A percentile compares a stretch with the other conserved stretches of the same genome.
Evolutionary conservation across 2,329 filamentous ascomycete genomes (phyloP).

Genomic region (Nigrospora oryzae): DNA sequence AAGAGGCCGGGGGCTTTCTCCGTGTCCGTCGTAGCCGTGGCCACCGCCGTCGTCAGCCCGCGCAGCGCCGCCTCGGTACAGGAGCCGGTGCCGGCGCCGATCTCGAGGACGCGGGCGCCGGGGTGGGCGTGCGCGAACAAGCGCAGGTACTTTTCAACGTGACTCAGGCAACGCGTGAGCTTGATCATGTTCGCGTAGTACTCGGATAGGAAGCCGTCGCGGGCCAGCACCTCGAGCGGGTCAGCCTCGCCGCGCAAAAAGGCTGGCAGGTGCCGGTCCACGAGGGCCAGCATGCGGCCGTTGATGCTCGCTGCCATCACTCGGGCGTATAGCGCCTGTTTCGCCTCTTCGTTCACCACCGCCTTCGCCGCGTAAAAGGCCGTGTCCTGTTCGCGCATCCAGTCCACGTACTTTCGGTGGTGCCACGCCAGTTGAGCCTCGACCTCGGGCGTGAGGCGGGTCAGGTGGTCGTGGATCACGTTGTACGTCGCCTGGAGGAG

Average conservation of each 20-base stretch:
- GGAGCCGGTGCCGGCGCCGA: slow-evolving; percentile 4
- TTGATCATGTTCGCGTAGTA: slow-evolving; percentile 22
- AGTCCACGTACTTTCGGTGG: slow-evolving; percentile 1
- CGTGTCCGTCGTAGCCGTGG: background rate
- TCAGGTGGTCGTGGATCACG: background rate
- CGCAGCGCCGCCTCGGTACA: slow-evolving; percentile 1
- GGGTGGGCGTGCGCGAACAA: slow-evolving; percentile 1
- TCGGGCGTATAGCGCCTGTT: background rate
- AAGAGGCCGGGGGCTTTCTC: background rate
- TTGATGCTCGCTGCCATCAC: background rate
- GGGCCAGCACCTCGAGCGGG: slow-evolving; percentile 19
- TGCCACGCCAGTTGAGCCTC: background rate
- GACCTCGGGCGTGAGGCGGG: background rate
- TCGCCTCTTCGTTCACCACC: background rate
- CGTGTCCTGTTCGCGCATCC: slow-evolving; percentile 2
- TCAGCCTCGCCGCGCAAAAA: slow-evolving; percentile 18
- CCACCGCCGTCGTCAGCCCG: background rate
- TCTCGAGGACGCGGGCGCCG: slow-evolving; percentile 4
- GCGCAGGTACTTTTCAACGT: background rate
- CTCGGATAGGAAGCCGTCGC: slow-evolving; percentile 16
- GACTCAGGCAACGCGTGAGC: slow-evolving; percentile 9
- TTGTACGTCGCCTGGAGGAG: background rate
- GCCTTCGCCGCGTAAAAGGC: background rate
- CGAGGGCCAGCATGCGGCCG: background rate
- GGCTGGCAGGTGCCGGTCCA: slow-evolving; percentile 16